phyloP scores from a whole-genome alignment of 495 filamentous ascomycete species.

The Penicillium chermesinum region DNA sequence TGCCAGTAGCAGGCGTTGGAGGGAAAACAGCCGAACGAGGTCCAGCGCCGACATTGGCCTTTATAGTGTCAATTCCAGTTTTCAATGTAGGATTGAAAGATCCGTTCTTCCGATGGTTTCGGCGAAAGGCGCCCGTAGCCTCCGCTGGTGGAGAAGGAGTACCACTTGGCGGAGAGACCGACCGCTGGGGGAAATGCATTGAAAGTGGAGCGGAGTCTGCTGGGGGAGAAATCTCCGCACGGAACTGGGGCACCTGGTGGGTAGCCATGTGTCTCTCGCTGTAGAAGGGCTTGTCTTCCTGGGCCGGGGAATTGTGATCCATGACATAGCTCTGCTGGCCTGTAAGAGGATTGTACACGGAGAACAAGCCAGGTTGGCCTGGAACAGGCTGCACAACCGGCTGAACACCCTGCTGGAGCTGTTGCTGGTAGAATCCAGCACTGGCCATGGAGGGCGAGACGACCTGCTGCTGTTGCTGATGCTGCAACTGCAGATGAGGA shows the following conservation, averaged over 20 bases:
- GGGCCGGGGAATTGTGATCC: conserved; percentile 45
- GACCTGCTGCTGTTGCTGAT: conserved; percentile 32
- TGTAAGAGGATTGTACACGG: conserved; percentile 76
- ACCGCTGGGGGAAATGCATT: conserved; percentile 32
- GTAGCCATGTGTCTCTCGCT: conserved; percentile 37
- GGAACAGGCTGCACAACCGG: conserved; percentile 62
- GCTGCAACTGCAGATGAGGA: conserved; percentile 34
- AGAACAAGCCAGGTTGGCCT: conserved; percentile 69
- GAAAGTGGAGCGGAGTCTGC: conserved; percentile 52
- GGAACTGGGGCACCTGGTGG: conserved; percentile 55
- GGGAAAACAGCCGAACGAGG: conserved; percentile 77
- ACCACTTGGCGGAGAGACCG: conserved; percentile 64
- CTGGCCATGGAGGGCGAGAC: conserved; percentile 34
- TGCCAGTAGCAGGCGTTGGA: conserved; percentile 73
- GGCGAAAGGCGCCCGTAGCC: conserved; percentile 77
- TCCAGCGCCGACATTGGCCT: conserved; percentile 51
- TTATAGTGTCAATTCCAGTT: conserved; percentile 53
- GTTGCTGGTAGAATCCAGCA: conserved; percentile 58
- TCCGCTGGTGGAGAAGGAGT: conserved; percentile 57
- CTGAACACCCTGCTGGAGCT: conserved; percentile 70
- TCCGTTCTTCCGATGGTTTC: conserved; percentile 86
- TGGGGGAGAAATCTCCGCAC: conserved; percentile 77
- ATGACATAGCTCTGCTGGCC: conserved; percentile 72
- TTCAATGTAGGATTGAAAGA: conserved; percentile 65
- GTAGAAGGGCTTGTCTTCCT: conserved; percentile 31